A percentile compares a stretch with the other conserved stretches of the same genome.
phyloP scores from a whole-genome alignment of 495 filamentous ascomycete genomes.

The Neurospora tetraspora region DNA sequence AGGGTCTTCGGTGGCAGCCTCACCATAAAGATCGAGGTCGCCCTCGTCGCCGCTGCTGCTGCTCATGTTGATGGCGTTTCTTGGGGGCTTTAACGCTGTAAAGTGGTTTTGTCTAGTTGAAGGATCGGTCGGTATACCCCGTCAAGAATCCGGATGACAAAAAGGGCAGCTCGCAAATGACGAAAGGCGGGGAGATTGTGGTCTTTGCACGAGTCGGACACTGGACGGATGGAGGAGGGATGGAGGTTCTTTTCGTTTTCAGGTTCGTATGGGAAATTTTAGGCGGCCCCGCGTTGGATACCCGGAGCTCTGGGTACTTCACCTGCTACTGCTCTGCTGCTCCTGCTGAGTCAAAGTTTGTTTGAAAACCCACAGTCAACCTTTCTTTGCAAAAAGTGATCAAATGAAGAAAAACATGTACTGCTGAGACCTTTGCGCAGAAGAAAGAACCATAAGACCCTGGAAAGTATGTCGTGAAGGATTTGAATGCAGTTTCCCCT shows the following conservation, averaged over 20 bases:
- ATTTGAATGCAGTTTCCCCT: neutral
- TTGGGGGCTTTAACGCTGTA: neutral
- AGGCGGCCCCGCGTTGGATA: neutral
- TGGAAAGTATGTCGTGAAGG: neutral
- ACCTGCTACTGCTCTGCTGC: neutral
- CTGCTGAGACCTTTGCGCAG: neutral
- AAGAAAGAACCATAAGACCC: neutral
- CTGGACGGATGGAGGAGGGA: neutral
- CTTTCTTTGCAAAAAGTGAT: neutral
- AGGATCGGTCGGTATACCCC: neutral
- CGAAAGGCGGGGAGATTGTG: neutral
- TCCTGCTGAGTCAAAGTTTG: neutral
- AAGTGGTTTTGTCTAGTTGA: neutral
- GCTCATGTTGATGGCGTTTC: conserved; percentile 1
- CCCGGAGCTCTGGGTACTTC: neutral
- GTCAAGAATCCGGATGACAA: neutral
- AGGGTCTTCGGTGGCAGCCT: conserved; percentile 10
- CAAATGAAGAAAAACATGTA: neutral
- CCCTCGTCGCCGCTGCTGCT: conserved; percentile 29
- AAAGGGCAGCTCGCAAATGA: neutral
- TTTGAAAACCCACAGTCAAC: neutral
- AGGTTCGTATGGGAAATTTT: neutral
- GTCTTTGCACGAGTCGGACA: neutral
- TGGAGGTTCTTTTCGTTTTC: neutral
- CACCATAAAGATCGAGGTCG: conserved; percentile 60